A percentile compares a stretch with the other conserved stretches of the same genome.
Evolutionary conservation across 192 early-diverging fungal genomes (phyloP).

Genomic region (Gamsiella multidivaricata): DNA sequence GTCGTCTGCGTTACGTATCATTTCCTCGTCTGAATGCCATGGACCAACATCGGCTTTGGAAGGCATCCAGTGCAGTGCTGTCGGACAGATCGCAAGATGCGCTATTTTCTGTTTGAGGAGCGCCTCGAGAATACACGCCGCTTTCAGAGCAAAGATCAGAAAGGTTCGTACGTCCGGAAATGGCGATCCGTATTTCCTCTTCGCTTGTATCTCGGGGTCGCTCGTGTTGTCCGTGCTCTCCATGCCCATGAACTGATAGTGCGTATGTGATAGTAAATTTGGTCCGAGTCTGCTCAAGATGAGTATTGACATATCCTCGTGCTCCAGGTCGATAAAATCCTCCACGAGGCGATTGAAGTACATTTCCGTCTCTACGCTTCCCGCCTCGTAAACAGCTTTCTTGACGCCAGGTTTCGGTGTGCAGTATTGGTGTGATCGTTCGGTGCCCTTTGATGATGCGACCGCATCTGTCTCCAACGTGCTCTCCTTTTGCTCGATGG

Average conservation of each 20-base stretch:
- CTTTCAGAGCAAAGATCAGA: slow-evolving; percentile 40
- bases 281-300: slow-evolving; percentile 37
- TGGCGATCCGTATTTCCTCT: slow-evolving; percentile 24
- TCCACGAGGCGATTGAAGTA: slow-evolving; percentile 44
- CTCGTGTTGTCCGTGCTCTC: slow-evolving; percentile 23
- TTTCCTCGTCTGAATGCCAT: background rate
- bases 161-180: slow-evolving; percentile 44
- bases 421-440: background rate
- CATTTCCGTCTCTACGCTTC: slow-evolving; percentile 27
- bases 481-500: background rate
- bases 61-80: slow-evolving; percentile 36
- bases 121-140: slow-evolving; percentile 34
- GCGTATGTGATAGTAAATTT: slow-evolving; percentile 30
- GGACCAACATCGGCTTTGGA: slow-evolving; percentile 2
- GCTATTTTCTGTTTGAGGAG: slow-evolving; percentile 20
- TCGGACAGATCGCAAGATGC: slow-evolving; percentile 39
- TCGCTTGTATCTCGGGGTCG: slow-evolving; percentile 10
- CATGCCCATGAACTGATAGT: slow-evolving; percentile 32
- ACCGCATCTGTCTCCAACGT: background rate
- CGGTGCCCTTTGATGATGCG: background rate
- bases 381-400: slow-evolving; percentile 22
- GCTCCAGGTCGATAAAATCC: slow-evolving; percentile 40
- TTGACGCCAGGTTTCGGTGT: slow-evolving; percentile 15
- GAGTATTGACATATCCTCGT: slow-evolving; percentile 39
- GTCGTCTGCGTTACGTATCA: background rate